Base-by-base conservation (phyloP, 2,329 filamentous ascomycete genomes). In the Chaetoscypha palmicola region DNA sequence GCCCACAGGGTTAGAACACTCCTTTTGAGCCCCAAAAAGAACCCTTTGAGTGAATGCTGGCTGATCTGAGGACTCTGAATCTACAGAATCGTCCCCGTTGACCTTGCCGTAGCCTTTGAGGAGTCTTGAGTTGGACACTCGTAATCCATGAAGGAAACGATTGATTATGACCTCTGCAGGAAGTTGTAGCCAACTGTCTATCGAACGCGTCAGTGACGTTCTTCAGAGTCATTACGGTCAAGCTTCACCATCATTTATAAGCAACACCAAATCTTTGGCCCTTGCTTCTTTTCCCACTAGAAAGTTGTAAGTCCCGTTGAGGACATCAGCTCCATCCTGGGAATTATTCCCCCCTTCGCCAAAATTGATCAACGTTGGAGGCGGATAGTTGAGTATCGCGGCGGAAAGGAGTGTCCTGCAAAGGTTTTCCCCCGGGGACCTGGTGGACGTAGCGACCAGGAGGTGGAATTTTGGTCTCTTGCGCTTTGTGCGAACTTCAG, bases 331-430 rank as follows among this genome's bases (percentile, higher is more conserved):
- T 8, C 43, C 42, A 5, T 43, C 38, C 4, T 31, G 33, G 4
- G 41, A 23, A 4, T 20, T 11, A 5, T 46, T 43, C 19, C 30
- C 38, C 2, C 38, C 39, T 10, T 33, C 54, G 46, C 57, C 61
- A 35, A 54, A 62, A 54, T 71, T 71, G 36, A 79, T 63, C 22
- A 77, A 56, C 1, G 72, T 76, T 5, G 76, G 73, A 11, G 75
- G 70, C 8, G 77, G 77, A 42, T 78, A 81, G 47, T 73, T 69
- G 30, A 79, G 63, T n/a, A 79, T 66, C 60, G 76, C 74, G 1
- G 74, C 70, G 1, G 75, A 77, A 10, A 77, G 62, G 10, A 78
- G 56, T 1, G 74, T 72, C 51, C 74, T 74, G 64, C 77, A 81
- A 31, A 79, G 66, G n/a, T 69, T 66, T 9, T 30, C 26, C 68